Evolutionary conservation across 1,284 basidiomycete species (phyloP), one percentile per base, ranked within the genome.

Genomic region (Cryptococcus floricola): DNA sequence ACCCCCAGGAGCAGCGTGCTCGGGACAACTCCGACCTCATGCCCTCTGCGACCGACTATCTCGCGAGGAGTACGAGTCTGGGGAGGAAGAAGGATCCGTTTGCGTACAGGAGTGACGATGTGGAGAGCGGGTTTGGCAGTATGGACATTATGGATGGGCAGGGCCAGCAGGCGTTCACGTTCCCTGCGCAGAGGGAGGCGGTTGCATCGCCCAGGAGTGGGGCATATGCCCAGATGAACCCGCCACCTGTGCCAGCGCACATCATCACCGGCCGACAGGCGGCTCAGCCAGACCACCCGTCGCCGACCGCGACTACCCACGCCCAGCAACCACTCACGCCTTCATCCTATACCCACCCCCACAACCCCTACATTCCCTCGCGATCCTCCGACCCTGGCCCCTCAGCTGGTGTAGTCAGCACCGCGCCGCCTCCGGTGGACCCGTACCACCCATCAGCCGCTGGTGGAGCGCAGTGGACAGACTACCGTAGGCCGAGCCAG

Each of bases 61-160:
- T 76, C 5, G 74, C 68, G 0, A 59, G 75, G 19, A 73, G 70
- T 45, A 70, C 75, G 3, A 72, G 69, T 2, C 62, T 77, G 8
- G 57, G 58, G 41, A 67, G 76, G 53, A 70, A 66, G 54, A 71
- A 73, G 54, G 74, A 77, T 50, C 74, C 75, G 7, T 75, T 74
- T 55, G 65, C 69, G 10, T 74, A 75, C 53, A 66, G 72, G 3
- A 68, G 70, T 7, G 75, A 75, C 59, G 75, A 77, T 52, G 75
- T 77, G 28, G 74, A 76, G 58, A 69, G 69, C 47, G 75, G 74
- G 3, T 59, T 76, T 52, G 73, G 73, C 10, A 66, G 63, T 43
- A 68, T 65, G 59, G 64, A 65, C 18, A 62, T 65, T 43, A 54
- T 53, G 34, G 64, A 62, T 46, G 49, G 49, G 9, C 27, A 13